Conservation (phyloP, 305 asterid species). For the Vinca major region DNA sequence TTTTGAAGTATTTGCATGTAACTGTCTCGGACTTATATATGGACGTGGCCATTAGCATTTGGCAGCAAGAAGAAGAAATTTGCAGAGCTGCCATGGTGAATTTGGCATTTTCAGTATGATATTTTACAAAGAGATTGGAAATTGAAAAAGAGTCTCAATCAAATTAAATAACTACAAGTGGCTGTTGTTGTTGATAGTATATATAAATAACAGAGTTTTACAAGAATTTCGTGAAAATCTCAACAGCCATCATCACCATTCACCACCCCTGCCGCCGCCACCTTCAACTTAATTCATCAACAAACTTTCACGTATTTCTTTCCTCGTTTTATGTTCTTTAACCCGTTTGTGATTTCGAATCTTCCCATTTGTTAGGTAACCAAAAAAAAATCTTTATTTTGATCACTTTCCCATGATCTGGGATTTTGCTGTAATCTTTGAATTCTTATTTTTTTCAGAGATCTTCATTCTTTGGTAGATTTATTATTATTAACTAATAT, state of each 20-base stretch:
- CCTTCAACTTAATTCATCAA: neutral
- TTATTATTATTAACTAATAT: neutral
- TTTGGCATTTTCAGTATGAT: neutral
- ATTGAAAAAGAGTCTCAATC: neutral
- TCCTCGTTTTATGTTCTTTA: too few relatives aligned
- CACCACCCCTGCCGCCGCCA: constrained; percentile 11
- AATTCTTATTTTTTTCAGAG: neutral
- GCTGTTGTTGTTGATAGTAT: constrained; percentile 6
- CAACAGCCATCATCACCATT: constrained; percentile 29
- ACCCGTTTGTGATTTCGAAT: neutral
- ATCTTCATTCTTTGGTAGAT: neutral
- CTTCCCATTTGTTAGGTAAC: neutral
- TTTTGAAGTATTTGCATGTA: neutral
- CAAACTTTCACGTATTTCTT: too few relatives aligned
- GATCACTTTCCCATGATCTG: neutral
- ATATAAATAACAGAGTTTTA: constrained; percentile 12
- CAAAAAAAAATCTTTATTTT: neutral
- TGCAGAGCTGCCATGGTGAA: constrained; percentile 5
- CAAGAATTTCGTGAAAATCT: constrained; percentile 53
- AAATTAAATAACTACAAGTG: neutral
- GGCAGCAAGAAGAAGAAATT: neutral
- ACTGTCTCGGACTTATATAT: constrained; percentile 14
- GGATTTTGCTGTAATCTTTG: neutral
- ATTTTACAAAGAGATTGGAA: neutral
- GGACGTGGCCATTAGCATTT: constrained; percentile 26